A percentile compares a stretch with the other conserved stretches of the same genome.
Conservation (phyloP, 139 green algal genomes). For the Edaphochlamys debaryana region DNA sequence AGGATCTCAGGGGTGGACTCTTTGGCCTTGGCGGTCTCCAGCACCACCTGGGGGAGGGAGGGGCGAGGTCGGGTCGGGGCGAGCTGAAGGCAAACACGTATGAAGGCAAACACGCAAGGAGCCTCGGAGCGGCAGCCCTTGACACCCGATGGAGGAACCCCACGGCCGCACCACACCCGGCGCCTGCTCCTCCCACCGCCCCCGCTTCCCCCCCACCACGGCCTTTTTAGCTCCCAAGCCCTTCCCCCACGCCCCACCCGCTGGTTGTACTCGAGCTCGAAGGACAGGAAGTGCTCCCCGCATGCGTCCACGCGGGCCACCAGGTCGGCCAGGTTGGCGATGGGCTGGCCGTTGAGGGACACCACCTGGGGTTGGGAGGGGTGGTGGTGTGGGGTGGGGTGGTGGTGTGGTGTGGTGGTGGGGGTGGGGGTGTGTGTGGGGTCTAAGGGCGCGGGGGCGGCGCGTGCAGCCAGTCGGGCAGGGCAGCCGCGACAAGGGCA, state of each 20-base stretch:
- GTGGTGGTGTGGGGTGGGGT: no score
- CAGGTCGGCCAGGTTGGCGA: slow-evolving; percentile 79
- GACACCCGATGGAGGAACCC: no score
- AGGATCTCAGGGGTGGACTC: slow-evolving; percentile 77
- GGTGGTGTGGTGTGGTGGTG: no score
- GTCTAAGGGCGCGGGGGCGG: neutral
- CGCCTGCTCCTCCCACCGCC: no score
- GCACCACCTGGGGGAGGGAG: slow-evolving; percentile 39
- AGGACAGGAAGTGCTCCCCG: slow-evolving; percentile 64
- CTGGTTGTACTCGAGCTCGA: slow-evolving; percentile 84
- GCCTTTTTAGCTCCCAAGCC: no score
- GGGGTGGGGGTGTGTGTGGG: neutral
- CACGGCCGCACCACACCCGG: no score
- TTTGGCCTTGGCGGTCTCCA: slow-evolving; percentile 56
- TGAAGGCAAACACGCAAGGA: neutral
- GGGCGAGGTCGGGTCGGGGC: neutral
- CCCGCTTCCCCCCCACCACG: no score
- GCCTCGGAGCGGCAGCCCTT: neutral
- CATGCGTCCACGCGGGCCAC: slow-evolving; percentile 66
- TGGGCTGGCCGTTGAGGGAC: slow-evolving; percentile 69
- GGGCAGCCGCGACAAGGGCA: no score
- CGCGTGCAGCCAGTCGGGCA: slow-evolving; percentile 71
- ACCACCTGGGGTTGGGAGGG: slow-evolving; percentile 63
- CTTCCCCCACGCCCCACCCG: no score
- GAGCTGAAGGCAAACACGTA: neutral